Evolutionary conservation across 2,329 filamentous ascomycete species (phyloP).

Genomic region (Fusarium nanum): DNA sequence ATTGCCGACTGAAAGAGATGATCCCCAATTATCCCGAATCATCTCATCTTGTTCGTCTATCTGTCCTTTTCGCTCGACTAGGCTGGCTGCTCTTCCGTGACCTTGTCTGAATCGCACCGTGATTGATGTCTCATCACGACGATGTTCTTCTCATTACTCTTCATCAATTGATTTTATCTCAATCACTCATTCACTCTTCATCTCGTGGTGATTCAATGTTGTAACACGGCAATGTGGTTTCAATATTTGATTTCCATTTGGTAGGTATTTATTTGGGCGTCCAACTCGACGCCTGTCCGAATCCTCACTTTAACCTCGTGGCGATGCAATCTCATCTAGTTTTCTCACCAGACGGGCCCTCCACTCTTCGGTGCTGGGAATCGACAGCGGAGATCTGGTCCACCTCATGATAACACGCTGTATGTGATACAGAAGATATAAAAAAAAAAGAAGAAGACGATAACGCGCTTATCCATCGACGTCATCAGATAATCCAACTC

Average conservation of each 20-base stretch:
- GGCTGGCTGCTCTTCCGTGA: conserved; percentile 21
- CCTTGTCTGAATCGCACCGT: conserved; percentile 9
- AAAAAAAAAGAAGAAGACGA: conserved; percentile 57
- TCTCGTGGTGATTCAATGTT: conserved; percentile 14
- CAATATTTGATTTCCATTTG: conserved; percentile 49
- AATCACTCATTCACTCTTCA: neutral
- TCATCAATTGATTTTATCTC: conserved; percentile 1
- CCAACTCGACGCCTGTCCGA: conserved; percentile 71
- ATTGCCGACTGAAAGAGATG: neutral
- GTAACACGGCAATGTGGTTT: conserved; percentile 25
- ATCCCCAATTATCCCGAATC: neutral
- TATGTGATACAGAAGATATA: conserved; percentile 64
- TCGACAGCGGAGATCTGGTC: conserved; percentile 70
- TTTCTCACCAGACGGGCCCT: conserved; percentile 52
- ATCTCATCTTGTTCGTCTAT: conserved; percentile 1
- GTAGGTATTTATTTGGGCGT: conserved; percentile 57
- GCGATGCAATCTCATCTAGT: conserved; percentile 58
- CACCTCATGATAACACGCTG: conserved; percentile 58
- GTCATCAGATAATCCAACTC: conserved; percentile 51
- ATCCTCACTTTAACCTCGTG: conserved; percentile 80
- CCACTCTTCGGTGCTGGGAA: conserved; percentile 77
- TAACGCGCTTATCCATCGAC: conserved; percentile 51
- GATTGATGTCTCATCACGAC: conserved; percentile 21
- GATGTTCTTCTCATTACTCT: conserved; percentile 1
- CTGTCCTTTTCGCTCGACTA: conserved; percentile 8